Evolutionary conservation across 2,329 filamentous ascomycete genomes (phyloP).

Genomic region (Penicillium aurantiogriseum): DNA sequence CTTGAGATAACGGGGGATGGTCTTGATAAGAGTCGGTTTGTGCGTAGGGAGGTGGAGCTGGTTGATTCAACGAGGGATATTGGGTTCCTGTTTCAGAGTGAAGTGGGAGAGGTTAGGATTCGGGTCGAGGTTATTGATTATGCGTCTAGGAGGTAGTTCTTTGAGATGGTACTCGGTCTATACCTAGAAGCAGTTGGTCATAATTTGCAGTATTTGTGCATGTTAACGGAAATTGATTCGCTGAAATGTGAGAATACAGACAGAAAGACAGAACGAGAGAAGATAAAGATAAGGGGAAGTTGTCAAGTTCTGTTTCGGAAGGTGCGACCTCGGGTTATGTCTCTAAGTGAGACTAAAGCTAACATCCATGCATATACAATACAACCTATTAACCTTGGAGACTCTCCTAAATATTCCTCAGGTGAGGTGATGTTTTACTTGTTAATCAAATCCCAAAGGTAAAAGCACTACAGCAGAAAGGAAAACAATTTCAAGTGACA

Average conservation of each 20-base stretch:
- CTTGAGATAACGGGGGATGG: slow-evolving; percentile 16
- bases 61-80: slow-evolving; percentile 75
- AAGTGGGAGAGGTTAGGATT: slow-evolving; percentile 67
- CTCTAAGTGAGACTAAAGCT: no score
- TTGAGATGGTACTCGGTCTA: not conserved
- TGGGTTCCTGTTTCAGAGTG: slow-evolving; percentile 69
- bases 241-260: no score
- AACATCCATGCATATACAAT: no score
- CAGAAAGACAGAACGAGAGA: no score
- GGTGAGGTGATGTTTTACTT: not conserved
- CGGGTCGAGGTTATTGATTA: slow-evolving; percentile 57
- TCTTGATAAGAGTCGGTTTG: slow-evolving; percentile 57
- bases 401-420: no score
- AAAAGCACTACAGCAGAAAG: not conserved
- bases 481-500: not conserved
- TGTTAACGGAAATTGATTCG: not conserved
- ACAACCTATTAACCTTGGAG: no score
- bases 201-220: not conserved
- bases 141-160: slow-evolving; percentile 2
- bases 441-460: not conserved
- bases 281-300: no score
- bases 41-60: slow-evolving; percentile 76
- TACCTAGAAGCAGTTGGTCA: not conserved
- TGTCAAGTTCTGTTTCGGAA: no score
- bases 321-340: no score